phyloP scores from a whole-genome alignment of 2,329 filamentous ascomycete species.

The Tricladium varicosporioides region DNA sequence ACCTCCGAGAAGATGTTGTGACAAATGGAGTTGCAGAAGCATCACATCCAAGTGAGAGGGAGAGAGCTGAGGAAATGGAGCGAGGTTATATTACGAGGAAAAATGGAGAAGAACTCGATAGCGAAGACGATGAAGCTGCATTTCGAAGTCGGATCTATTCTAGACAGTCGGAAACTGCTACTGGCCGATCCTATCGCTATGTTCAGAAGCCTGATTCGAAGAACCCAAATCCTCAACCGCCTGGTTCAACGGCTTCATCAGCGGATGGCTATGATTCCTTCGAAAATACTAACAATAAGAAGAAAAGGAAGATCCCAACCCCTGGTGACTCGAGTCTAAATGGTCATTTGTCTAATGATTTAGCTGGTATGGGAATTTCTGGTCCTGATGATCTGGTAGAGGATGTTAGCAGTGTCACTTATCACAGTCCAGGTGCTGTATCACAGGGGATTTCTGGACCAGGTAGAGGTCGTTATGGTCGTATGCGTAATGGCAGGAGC shows the following conservation, averaged over 20 bases:
- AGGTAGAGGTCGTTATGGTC: constrained; percentile 80
- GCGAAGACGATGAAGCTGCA: constrained; percentile 53
- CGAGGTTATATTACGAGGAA: constrained; percentile 44
- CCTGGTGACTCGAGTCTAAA: constrained; percentile 63
- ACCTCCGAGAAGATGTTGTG: constrained; percentile 34
- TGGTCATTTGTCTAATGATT: constrained; percentile 54
- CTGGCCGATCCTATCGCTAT: constrained; percentile 42
- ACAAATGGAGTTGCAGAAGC: constrained; percentile 31
- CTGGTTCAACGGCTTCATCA: constrained; percentile 67
- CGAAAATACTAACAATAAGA: constrained; percentile 99
- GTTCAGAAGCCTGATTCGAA: constrained; percentile 46
- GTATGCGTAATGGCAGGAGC: constrained; percentile 59
- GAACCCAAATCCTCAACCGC: constrained; percentile 50
- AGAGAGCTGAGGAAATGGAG: constrained; percentile 32
- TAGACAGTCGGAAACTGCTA: constrained; percentile 46
- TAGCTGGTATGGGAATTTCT: constrained; percentile 61
- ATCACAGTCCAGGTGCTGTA: constrained; percentile 55
- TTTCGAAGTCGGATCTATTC: constrained; percentile 39
- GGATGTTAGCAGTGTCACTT: constrained; percentile 43
- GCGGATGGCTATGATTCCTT: constrained; percentile 93
- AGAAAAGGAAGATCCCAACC: constrained; percentile 96
- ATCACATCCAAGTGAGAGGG: constrained; percentile 30
- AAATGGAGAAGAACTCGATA: constrained; percentile 55
- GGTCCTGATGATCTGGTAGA: constrained; percentile 45
- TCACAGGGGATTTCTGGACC: constrained; percentile 75